Evolutionary conservation across 352 stramenopile genomes (phyloP), one percentile per base, ranked within the genome.

Genomic region (Phytophthora pseudosyringae): DNA sequence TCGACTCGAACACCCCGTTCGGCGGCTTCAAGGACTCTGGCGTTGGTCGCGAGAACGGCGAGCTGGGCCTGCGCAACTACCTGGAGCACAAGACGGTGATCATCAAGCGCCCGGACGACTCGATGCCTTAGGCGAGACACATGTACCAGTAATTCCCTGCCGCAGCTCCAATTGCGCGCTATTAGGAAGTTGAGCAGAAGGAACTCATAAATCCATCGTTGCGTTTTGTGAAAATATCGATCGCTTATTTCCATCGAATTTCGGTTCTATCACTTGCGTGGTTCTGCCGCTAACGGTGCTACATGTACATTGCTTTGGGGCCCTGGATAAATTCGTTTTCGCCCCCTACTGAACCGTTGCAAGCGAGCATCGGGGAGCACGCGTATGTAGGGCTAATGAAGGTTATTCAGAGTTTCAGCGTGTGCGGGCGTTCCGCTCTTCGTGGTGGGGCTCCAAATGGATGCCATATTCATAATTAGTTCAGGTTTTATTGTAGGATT

Each of bases 1-100:
- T 96, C 35, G 90, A 96, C 58, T 77, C 74, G 29, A 83, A 87
- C 62, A 93, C 96, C 59, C 81, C 85, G 15, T 96, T 94, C 51
- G 88, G 89, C 15, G 89, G 89, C 41, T 93, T 85, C 78, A 94
- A 95, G 85, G 74, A 94, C 67, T 93, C 82, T 45, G 89, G 89
- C 36, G 69, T 93, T 29, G 89, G 89, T 51, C 83, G 89, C 25
- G 88, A 96, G 71, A 80, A 84, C 39, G 88, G 88, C 47, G 67
- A 93, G 66, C 64, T 82, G 32, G 85, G 83, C 26, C 86, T 96
- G n/a, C 56, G 69, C 39, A 77, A 84, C 67, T 95, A 94, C 71
- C 56, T 91, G n/a, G 82, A 95, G 68, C 80, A 87, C 67, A 88
- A 88, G 72, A 86, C 77, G 21, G 77, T 86, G 56, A 86, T 86